Conservation (phyloP, 495 filamentous ascomycete species). For the Astrothelium macrocarpum region DNA sequence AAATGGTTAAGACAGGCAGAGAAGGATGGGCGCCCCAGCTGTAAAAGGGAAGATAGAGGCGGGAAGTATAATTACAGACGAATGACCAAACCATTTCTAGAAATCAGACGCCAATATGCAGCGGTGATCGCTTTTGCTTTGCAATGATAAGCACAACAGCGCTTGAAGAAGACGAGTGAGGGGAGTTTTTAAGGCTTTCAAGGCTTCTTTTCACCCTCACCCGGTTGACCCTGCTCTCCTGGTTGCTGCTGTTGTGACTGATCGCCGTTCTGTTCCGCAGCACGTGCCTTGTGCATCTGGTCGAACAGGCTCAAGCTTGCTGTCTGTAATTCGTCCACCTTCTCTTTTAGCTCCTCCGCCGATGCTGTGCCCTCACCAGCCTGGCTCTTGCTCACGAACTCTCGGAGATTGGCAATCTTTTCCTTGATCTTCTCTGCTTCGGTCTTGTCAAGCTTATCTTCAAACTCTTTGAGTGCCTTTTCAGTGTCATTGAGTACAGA, state of each 20-base stretch:
- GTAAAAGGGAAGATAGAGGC: not conserved
- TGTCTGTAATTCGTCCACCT: conserved; percentile 94
- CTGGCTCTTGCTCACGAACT: conserved; percentile 91
- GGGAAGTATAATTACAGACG: conserved; percentile 3
- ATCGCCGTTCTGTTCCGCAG: conserved; percentile 23
- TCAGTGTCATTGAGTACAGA: conserved; percentile 95
- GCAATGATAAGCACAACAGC: not conserved
- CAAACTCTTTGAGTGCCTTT: conserved; percentile 93
- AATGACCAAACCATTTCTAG: not conserved
- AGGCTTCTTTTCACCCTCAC: conserved; percentile 61
- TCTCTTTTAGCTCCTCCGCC: conserved; percentile 87
- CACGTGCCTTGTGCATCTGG: conserved; percentile 97
- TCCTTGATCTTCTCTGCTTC: conserved; percentile 86
- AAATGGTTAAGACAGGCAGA: not conserved
- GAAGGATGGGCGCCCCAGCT: not conserved
- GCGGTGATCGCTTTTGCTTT: not conserved
- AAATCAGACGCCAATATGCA: conserved; percentile 2
- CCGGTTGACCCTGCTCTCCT: conserved; percentile 30
- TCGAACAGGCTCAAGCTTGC: conserved; percentile 95
- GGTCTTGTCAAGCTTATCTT: conserved; percentile 91
- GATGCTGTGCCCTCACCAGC: conserved; percentile 77
- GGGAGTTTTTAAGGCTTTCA: conserved; percentile 33
- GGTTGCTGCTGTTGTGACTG: conserved; percentile 24
- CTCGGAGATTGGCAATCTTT: conserved; percentile 83
- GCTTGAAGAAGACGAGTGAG: not conserved